Conservation (phyloP, 192 early-diverging fungal genomes). For the Coemansia umbellata region DNA sequence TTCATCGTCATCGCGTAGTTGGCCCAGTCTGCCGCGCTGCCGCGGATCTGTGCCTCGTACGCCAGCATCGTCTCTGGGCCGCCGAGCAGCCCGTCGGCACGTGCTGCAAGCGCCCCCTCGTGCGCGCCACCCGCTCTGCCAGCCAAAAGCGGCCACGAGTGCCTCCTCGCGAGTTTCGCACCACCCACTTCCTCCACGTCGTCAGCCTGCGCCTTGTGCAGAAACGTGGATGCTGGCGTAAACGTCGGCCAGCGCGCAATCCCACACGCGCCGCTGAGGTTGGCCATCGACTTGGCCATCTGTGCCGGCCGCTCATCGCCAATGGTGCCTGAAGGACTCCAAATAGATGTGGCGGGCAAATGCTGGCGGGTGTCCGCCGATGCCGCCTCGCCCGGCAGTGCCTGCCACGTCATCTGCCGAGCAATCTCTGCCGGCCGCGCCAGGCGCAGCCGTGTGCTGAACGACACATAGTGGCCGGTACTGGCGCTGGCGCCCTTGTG, state of each 20-base stretch:
- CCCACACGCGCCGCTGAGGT: not conserved
- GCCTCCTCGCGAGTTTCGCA: conserved; percentile 1
- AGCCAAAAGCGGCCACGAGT: not conserved
- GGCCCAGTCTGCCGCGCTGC: conserved; percentile 14
- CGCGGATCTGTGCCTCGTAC: not conserved
- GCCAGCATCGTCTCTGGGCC: not conserved
- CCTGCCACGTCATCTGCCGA: not conserved
- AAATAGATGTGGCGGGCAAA: not conserved
- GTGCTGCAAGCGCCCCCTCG: not conserved
- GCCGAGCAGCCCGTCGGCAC: not conserved
- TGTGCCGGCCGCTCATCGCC: not conserved
- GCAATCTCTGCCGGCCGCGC: conserved; percentile 17
- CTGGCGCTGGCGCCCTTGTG: conserved; percentile 50
- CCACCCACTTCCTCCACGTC: not conserved
- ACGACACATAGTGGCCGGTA: conserved; percentile 56
- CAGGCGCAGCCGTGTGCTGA: conserved; percentile 29
- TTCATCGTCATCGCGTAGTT: conserved; percentile 9
- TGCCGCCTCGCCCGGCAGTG: not conserved
- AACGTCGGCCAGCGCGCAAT: not conserved
- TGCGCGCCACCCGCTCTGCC: too few species aligned
- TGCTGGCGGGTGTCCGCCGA: not conserved
- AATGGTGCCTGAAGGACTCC: too few species aligned
- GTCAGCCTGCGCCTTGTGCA: not conserved
- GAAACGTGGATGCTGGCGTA: not conserved
- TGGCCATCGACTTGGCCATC: not conserved